Evolutionary conservation across 2,329 filamentous ascomycete genomes (phyloP), one percentile per base, ranked within the genome.

Genomic region (Amauroascus verrucosus): DNA sequence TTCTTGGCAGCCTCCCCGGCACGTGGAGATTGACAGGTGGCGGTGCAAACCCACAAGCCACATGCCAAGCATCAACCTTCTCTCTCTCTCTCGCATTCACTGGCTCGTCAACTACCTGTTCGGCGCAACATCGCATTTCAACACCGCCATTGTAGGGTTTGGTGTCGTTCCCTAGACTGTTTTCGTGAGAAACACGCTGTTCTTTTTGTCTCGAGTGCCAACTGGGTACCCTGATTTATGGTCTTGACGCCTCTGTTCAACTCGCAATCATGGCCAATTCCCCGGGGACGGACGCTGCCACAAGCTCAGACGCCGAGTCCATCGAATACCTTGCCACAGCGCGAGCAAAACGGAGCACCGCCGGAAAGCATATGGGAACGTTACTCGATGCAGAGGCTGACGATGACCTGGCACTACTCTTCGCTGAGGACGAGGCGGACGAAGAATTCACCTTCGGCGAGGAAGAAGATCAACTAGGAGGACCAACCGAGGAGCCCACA

Each of bases 311-410:
- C 2, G n/a, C 8, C 33, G 41, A 51, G 18, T 35, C 48, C 26
- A 37, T 56, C 24, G 56, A 58, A 37, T 85, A 83, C 76, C 78
- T 91, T 35, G 84, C 84, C 44, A 86, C 84, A 4, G 81, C 81
- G 35, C 84, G 89, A 56, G 75, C 81, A 59, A 86, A 82, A 68
- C 84, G 89, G 58, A 83, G 84, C 11, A 95, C 86, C 0, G 89
- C 89, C 18, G 89, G 89, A 55, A 90, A 88, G 66, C 83, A 88
- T 59, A 85, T 95, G 77, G 83, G 85, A 62, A 81, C 81, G 48
- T 81, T 95, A 65, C 75, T 93, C 44, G 82, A 86, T 51, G 83
- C 84, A 60, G 85, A 88, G 64, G 83, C 83, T 57, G 82, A 82
- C 45, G 82, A 76, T 54, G 74, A 76, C 51, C 77, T 88, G n/a